Evolutionary conservation across 805 yeast species (phyloP), one percentile per base, ranked within the genome.

Genomic region (Kodamaea neixiangensis): DNA sequence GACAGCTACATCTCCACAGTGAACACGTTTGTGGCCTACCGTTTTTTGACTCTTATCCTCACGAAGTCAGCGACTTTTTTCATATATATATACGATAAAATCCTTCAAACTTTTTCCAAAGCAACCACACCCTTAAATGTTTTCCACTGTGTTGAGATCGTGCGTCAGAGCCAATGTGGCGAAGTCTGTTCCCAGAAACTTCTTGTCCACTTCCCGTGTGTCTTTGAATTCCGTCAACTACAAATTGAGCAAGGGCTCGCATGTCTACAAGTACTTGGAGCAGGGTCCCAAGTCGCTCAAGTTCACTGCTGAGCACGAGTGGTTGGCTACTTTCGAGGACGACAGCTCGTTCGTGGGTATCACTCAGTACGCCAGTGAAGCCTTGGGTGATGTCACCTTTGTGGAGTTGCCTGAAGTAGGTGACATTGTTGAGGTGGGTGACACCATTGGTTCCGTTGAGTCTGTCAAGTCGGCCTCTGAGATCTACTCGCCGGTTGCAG

Each of bases 301-400:
- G 71, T 92, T 81, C 79, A 89, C 98, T 9, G 71, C 77, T 48
- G 97, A 94, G 65, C 99, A 93, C 75, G 99, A 93, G 75, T 93
- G 97, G 97, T 71, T 94, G 50, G 92, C 96, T 3, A 77, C 83
- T 50, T 96, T 88, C 67, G 80, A 81, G 21, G 97, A 92, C 69
- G 89, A 89, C 54, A 77, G 85, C 40, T 87, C 93, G 1, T 91
- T 85, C 61, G 77, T 93, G 18, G 99, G 99, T 25, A 90, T 94
- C 69, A 91, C 99, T 51, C 83, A 81, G 62, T 92, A 94, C 66
- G 99, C 99, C 15, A 86, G 97, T 18, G 97, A 91, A 63, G 96
- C 98, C 6, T 81, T 94, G 54, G 99, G 99, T 42, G 99, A 94
- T 71, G 96, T 96, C 50, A 96, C 98, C 3, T 94, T 79, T 67